Evolutionary conservation across 2,329 filamentous ascomycete species (phyloP).

Genomic region (Emericellopsis cladophorae): DNA sequence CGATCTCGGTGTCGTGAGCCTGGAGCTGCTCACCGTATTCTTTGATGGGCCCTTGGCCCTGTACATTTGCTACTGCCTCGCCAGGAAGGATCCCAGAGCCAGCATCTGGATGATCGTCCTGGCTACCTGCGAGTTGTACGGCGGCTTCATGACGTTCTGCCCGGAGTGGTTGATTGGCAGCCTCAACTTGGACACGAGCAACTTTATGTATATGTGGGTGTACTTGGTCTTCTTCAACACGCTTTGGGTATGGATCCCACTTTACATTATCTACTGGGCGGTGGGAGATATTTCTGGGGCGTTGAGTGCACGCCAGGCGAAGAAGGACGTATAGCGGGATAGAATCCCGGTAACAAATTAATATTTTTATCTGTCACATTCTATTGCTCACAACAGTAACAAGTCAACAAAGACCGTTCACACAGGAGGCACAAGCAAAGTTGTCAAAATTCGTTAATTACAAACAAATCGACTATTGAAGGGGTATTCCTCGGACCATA

Average conservation of each 20-base stretch:
- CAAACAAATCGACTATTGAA: conserved; percentile 1
- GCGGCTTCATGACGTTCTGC: conserved; percentile 60
- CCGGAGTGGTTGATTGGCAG: conserved; percentile 55
- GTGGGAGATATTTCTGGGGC: conserved; percentile 42
- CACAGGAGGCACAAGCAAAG: not conserved
- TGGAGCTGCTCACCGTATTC: conserved; percentile 54
- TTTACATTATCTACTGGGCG: conserved; percentile 44
- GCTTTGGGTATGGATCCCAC: conserved; percentile 52
- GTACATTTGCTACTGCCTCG: conserved; percentile 48
- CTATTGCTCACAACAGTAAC: no score
- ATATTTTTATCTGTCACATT: no score
- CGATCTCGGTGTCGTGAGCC: conserved; percentile 48
- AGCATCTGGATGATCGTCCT: conserved; percentile 52
- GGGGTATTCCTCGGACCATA: conserved; percentile 1
- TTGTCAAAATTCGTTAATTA: not conserved
- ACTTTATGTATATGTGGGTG: conserved; percentile 57
- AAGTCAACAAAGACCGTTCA: not conserved
- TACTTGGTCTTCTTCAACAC: conserved; percentile 59
- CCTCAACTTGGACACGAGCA: conserved; percentile 49
- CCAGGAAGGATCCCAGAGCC: conserved; percentile 37
- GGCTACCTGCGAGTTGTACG: conserved; percentile 55
- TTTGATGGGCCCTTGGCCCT: conserved; percentile 47
- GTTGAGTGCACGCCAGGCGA: conserved; percentile 21
- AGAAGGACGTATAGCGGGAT: conserved; percentile 18
- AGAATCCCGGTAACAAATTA: no score